Percentiles rank a stretch among this genome's conserved stretches.
Conservation (phyloP, 352 stramenopile species). For the Phytophthora sp. region DNA sequence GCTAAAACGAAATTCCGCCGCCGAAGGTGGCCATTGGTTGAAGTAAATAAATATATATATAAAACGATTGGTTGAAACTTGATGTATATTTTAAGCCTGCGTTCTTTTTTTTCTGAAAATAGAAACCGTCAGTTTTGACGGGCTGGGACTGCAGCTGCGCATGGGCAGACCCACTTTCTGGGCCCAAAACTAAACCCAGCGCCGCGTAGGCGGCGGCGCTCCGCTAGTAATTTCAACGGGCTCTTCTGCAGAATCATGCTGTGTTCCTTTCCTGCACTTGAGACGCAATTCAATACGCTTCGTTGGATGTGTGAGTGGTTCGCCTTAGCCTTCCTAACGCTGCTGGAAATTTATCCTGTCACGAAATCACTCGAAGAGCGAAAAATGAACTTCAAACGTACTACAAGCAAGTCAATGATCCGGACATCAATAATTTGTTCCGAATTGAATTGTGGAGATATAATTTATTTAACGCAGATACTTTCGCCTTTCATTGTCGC, state of each 20-base stretch:
- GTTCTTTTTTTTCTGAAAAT: no score
- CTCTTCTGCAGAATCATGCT: background rate
- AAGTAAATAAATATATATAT: no score
- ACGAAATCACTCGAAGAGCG: background rate
- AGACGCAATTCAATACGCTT: background rate
- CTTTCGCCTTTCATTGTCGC: background rate
- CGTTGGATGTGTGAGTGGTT: background rate
- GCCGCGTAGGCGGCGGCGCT: no score
- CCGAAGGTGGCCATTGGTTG: no score
- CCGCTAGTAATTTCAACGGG: background rate
- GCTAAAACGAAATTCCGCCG: no score
- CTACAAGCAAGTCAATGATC: background rate
- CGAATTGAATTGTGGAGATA: background rate
- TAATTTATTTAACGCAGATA: conserved; percentile 1
- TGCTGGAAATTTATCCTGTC: background rate
- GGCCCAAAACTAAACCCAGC: no score
- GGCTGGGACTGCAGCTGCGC: no score
- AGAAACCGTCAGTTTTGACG: no score
- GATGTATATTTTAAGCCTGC: no score
- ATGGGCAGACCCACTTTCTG: no score
- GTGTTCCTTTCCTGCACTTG: background rate
- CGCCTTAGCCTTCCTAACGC: background rate
- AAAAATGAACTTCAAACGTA: background rate
- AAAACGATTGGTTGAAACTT: no score
- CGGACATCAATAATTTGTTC: background rate